Percentiles rank a stretch among this genome's conserved stretches.
These are phyloP conservation scores for Populus deltoides DNA, from an alignment of 345 rosid genomes.

Conservation along the genomic window DNA sequence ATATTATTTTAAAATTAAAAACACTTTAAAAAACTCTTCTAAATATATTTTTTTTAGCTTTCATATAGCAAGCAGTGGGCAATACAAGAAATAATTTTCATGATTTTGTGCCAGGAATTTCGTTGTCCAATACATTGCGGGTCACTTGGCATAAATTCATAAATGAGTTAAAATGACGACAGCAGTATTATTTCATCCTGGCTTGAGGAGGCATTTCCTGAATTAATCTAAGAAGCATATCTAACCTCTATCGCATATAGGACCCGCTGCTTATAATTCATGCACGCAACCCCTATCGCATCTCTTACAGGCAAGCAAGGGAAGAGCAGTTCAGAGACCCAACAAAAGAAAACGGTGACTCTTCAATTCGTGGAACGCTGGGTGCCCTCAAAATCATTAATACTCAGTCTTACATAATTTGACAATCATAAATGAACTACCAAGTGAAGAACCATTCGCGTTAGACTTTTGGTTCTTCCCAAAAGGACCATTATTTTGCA, in stretches of 20 bases:
- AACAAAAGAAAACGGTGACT: not conserved
- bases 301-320: not conserved
- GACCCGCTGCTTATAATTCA: too few relatives aligned
- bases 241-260: not conserved
- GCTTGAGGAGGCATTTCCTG: too few relatives aligned
- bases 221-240: not conserved
- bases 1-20: too few relatives aligned
- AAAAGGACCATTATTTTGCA: conserved; percentile 15
- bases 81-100: not conserved
- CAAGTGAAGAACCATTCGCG: not conserved
- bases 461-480: not conserved
- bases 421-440: not conserved
- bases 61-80: not conserved
- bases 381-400: not conserved
- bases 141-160: too few relatives aligned
- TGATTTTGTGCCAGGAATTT: not conserved
- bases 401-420: not conserved
- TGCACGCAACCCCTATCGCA: too few relatives aligned
- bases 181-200: too few relatives aligned
- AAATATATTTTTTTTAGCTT: too few relatives aligned
- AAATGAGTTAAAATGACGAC: not conserved
- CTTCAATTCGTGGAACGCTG: not conserved
- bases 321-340: not conserved
- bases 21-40: too few relatives aligned
- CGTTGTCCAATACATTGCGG: not conserved